Percentiles rank a stretch among this genome's conserved stretches.
Evolutionary conservation across 2,329 filamentous ascomycete species (phyloP).

Genomic region (Monosporascus sp.): DNA sequence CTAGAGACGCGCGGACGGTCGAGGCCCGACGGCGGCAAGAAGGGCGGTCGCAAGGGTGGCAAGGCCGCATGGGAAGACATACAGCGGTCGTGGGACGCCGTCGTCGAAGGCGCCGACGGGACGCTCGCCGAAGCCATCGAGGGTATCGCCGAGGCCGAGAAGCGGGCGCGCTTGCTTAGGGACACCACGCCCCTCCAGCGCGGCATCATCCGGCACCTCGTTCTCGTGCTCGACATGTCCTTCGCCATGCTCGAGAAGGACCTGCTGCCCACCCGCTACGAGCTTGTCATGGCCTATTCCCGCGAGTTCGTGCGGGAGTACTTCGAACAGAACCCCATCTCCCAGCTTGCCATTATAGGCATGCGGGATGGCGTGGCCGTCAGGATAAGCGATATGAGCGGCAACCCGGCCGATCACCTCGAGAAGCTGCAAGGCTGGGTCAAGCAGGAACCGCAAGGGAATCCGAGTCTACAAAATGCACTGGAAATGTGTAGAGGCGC

Average conservation of each 20-base stretch:
- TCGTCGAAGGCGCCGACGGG: constrained; percentile 74
- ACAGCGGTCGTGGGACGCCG: constrained; percentile 64
- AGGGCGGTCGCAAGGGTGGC: constrained; percentile 24
- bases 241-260: constrained; percentile 95
- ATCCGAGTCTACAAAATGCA: constrained; percentile 85
- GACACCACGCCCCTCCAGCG: constrained; percentile 94
- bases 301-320: constrained; percentile 87
- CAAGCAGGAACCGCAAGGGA: constrained; percentile 63
- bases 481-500: constrained; percentile 90
- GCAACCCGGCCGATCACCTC: constrained; percentile 86
- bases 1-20: constrained; percentile 17
- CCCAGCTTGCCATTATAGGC: constrained; percentile 84
- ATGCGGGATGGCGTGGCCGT: constrained; percentile 91
- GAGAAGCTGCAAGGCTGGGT: constrained; percentile 64
- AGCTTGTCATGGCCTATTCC: constrained; percentile 75
- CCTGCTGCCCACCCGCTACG: constrained; percentile 78
- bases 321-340: constrained; percentile 98
- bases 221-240: constrained; percentile 87
- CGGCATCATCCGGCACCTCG: constrained; percentile 94
- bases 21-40: constrained; percentile 23
- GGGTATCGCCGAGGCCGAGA: constrained; percentile 72
- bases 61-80: constrained; percentile 62
- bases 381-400: constrained; percentile 80
- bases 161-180: constrained; percentile 73
- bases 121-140: constrained; percentile 67